These are phyloP conservation scores for Diutina sp. DNA, from an alignment of 1,139 yeast genomes.

Conservation along the genomic window DNA sequence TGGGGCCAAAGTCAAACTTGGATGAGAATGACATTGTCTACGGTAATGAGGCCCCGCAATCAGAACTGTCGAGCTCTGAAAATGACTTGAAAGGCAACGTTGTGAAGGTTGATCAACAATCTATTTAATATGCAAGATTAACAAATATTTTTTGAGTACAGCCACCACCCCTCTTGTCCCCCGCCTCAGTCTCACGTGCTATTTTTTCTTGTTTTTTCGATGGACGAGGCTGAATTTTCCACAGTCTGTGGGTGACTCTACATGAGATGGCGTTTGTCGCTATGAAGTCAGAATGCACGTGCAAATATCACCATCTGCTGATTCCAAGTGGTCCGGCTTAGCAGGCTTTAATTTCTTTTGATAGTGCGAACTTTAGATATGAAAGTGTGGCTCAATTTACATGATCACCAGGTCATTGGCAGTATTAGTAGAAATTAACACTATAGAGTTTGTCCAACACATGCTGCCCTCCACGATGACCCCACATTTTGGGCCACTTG, in stretches of 20 bases:
- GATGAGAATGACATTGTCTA: constrained; percentile 11
- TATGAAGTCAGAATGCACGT: neutral
- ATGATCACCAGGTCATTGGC: no score
- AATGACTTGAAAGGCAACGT: neutral
- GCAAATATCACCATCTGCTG: neutral
- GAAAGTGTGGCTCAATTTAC: neutral
- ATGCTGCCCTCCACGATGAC: neutral
- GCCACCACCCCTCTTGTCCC: neutral
- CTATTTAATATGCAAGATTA: neutral
- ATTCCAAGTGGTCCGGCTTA: neutral
- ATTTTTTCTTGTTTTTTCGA: neutral
- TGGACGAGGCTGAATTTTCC: neutral
- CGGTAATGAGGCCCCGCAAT: neutral
- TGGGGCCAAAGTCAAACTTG: constrained; percentile 55
- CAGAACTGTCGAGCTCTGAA: neutral
- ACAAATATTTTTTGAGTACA: neutral
- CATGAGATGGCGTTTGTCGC: no score
- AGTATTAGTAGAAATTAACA: neutral
- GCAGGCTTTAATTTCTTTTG: neutral
- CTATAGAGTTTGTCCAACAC: neutral
- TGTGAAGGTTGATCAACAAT: neutral
- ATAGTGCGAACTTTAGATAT: neutral
- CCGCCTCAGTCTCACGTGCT: neutral
- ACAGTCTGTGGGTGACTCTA: no score
- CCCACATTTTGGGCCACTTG: neutral